Base-by-base conservation (phyloP, 2,329 filamentous ascomycete genomes). In the Alternaria panax region DNA sequence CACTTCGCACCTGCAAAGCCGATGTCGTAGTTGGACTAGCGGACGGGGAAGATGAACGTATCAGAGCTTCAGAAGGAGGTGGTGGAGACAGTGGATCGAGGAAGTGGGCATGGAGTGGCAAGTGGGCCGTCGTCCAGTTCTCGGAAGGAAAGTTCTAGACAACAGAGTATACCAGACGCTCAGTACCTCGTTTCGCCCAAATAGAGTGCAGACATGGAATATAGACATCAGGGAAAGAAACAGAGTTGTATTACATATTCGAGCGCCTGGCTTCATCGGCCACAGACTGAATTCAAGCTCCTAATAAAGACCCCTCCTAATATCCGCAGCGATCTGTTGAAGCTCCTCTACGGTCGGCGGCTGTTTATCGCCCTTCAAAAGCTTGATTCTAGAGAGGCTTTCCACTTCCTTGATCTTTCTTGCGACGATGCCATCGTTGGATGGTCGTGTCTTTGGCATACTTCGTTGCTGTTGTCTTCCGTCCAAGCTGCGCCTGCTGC, bases 41-140 rank as follows among this genome's bases (percentile, higher is more conserved):
- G 14, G 78, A 87, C 8, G 93, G 94, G 7, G 87, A 90, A 75
- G 95, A 99, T 73, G 93, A 97, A 80, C 87, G 89, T 75, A 82
- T 98, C 53, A 88, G 85, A 66, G 82, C 85, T 8, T 85, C 81
- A 53, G 88, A 91, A 52, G 88, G 85, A 16, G 91, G 91, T 1
- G 91, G 90, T 4, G 91, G 89, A 16, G 88, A 92, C 62, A 86
- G 66, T 78, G 90, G 77, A 57, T 85, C 87, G 24, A 85, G 95
- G 56, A 91, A 92, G 77, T 98, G 94, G 94, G 93, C 92, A 0
- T 98, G 93, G 93, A 91, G 87, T 73, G 94, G 94, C 41, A 97
- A 97, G 79, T 98, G 92, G 91, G 94, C 94, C 6, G 92, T 98
- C n/a, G 89, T 96, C 5, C 93, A 92, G 28, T 92, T 93, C 71